phyloP scores from a whole-genome alignment of 2,329 filamentous ascomycete species.

The Hypoxylon sp. region DNA sequence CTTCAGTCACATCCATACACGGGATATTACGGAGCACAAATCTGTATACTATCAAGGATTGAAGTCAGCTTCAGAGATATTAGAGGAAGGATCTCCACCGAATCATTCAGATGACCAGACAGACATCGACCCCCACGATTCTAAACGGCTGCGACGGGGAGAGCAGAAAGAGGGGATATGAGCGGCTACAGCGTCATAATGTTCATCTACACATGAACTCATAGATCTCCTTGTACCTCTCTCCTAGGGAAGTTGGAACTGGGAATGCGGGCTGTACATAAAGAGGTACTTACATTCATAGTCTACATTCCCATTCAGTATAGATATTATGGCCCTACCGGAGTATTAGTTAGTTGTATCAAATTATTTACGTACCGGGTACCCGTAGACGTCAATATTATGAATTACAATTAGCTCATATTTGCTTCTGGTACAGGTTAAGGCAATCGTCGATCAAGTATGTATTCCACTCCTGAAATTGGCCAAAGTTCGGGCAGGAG shows the following conservation, averaged over 20 bases:
- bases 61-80: not conserved
- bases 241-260: not conserved
- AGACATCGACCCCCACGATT: not conserved
- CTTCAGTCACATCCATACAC: not conserved
- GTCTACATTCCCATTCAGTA: too few relatives aligned
- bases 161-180: not conserved
- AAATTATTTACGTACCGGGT: too few relatives aligned
- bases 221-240: not conserved
- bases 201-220: not conserved
- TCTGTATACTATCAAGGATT: constrained; percentile 1
- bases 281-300: not conserved
- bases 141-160: not conserved
- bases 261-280: not conserved
- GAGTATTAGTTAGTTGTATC: too few relatives aligned
- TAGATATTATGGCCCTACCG: too few relatives aligned
- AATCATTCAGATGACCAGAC: not conserved
- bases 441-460: constrained; percentile 1
- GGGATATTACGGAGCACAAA: not conserved
- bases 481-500: not conserved
- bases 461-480: not conserved
- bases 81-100: not conserved
- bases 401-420: too few relatives aligned
- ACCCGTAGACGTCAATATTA: too few relatives aligned
- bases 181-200: not conserved
- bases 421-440: not conserved